Evolutionary conservation across 1,284 basidiomycete species (phyloP), one percentile per base, ranked within the genome.

Genomic region (Sanghuangporus weigelae): DNA sequence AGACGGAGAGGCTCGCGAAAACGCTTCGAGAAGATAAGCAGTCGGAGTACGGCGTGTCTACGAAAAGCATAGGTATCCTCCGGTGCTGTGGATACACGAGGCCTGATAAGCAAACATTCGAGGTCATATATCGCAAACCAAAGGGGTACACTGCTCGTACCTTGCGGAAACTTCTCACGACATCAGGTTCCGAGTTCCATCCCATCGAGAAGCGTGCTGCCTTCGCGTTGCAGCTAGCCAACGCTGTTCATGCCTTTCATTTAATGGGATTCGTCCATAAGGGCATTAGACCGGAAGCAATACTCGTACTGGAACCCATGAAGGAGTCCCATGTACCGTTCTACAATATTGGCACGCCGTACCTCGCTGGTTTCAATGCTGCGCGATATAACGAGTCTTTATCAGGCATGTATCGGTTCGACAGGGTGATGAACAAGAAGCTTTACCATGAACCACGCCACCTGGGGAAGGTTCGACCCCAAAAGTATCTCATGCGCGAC

Each of bases 361-460:
- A 59, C 19, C 57, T 59, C 11, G 57, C 40, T 16, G 57, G 57
- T 16, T 59, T 59, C 35, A 31, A 26, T 35, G 31, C 26, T 7
- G 46, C 40, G 14, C 57, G 57, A 1, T 59, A 35, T 35, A 40
- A 59, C 31, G 16, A 49, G 14, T 59, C 57, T 1, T 6, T 23
- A 11, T 48, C 57, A 11, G 57, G 46, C 5, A 48, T 48, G 46
- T 55, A 31, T 19, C 11, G 14, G 8, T 55, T 55, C 53, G 53
- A 55, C 53, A 39, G 19, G 31, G 14, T 16, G 16, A 55, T 55
- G 53, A 55, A 55, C 26, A 39, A 39, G 14, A n/a, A 26, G 16
- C 26, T 61, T 19, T 62, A 62, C 31, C 55, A 56, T 23, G 55
- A 62, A n/a, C 60, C 60, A 5, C 36, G 60, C 11, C 53, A 55